A percentile compares a stretch with the other conserved stretches of the same genome.
These are phyloP conservation scores for Kwoniella dendrophila DNA, from an alignment of 768 basidiomycete species.

Conservation along the genomic window DNA sequence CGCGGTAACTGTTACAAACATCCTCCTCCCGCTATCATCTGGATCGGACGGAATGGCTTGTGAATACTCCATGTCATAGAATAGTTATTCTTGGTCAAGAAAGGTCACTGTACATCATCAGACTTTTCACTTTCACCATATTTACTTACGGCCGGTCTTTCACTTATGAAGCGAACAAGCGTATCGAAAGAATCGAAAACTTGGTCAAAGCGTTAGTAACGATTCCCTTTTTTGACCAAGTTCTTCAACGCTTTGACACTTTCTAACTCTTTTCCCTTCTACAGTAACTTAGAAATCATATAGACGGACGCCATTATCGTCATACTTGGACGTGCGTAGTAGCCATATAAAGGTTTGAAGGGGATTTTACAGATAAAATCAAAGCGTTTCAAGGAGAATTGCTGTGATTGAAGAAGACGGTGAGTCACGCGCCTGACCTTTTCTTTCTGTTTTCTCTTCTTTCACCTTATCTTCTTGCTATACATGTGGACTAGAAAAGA, in stretches of 20 bases:
- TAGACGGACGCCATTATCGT: background rate
- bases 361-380: background rate
- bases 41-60: too few species aligned
- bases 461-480: background rate
- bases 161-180: too few species aligned
- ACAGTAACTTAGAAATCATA: background rate
- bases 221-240: background rate
- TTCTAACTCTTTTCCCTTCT: background rate
- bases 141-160: too few species aligned
- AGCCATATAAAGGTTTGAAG: background rate
- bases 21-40: too few species aligned
- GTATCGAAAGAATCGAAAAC: too few species aligned
- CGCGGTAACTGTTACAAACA: too few species aligned
- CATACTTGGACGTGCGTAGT: slow-evolving; percentile 9
- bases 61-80: too few species aligned
- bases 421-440: slow-evolving; percentile 16
- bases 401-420: background rate
- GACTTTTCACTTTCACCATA: too few species aligned
- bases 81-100: too few species aligned
- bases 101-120: too few species aligned
- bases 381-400: slow-evolving; percentile 7
- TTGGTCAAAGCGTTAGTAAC: too few species aligned
- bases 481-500: too few species aligned
- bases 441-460: background rate
- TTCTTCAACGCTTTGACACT: background rate